Conservation (phyloP, 805 yeast genomes). For the Cyberlindnera xishuangbannaensis region DNA sequence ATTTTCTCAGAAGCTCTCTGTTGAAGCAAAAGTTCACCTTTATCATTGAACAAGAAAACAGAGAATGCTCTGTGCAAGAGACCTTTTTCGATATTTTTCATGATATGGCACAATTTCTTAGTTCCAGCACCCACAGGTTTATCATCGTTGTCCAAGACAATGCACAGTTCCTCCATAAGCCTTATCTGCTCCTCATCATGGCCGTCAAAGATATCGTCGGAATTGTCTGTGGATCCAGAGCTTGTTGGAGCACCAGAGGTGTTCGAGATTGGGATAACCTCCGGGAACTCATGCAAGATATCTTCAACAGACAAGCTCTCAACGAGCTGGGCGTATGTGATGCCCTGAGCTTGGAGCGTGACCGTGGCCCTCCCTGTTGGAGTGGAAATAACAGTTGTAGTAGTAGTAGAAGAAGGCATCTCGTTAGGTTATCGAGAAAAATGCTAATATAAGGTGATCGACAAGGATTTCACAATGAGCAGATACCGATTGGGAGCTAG, state of each 20-base stretch:
- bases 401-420: too few relatives aligned
- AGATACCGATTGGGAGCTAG: too few relatives aligned
- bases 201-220: slow-evolving; percentile 59
- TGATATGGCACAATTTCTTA: slow-evolving; percentile 82
- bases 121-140: slow-evolving; percentile 89
- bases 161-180: slow-evolving; percentile 94
- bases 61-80: slow-evolving; percentile 93
- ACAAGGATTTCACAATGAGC: too few relatives aligned
- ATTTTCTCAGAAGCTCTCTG: slow-evolving; percentile 96
- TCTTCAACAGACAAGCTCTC: slow-evolving; percentile 41
- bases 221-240: slow-evolving; percentile 26
- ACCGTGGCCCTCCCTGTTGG: neutral
- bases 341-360: neutral
- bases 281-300: slow-evolving; percentile 56
- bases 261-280: slow-evolving; percentile 55
- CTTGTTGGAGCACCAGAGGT: slow-evolving; percentile 52
- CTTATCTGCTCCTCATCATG: slow-evolving; percentile 92
- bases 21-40: slow-evolving; percentile 75
- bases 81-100: slow-evolving; percentile 82
- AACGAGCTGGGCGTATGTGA: slow-evolving; percentile 46
- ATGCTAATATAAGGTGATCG: too few relatives aligned
- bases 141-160: slow-evolving; percentile 86
- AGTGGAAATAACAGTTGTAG: too few relatives aligned
- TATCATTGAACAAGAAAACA: slow-evolving; percentile 82
- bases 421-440: too few relatives aligned